Conservation (phyloP, 805 yeast species). For the Hanseniaspora thailandica region DNA sequence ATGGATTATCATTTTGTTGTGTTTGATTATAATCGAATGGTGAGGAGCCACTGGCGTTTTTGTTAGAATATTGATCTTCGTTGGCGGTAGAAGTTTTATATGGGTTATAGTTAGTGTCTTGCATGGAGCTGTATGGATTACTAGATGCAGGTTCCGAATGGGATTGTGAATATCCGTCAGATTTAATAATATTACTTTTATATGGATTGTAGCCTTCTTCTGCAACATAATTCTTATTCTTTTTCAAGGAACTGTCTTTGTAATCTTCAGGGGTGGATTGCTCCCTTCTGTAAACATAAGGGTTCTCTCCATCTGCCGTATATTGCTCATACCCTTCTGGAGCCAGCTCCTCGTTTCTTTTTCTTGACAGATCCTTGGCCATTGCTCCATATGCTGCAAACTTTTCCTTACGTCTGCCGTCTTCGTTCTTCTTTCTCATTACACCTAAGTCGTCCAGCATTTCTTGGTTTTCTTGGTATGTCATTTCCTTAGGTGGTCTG, state of each 20-base stretch:
- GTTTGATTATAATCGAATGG: not conserved
- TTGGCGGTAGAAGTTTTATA: not conserved
- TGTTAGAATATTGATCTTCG: not conserved
- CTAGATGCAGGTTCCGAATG: not conserved
- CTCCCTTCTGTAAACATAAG: slow-evolving; percentile 15
- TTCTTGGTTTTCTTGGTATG: slow-evolving; percentile 33
- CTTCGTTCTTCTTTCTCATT: slow-evolving; percentile 28
- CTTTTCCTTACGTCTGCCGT: slow-evolving; percentile 29
- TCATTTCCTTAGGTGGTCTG: slow-evolving; percentile 40
- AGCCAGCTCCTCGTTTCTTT: slow-evolving; percentile 29
- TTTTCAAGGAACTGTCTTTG: not conserved
- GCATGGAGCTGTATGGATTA: slow-evolving; percentile 4
- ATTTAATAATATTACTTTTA: not conserved
- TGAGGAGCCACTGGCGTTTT: not conserved
- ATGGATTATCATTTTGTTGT: not conserved
- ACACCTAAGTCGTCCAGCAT: slow-evolving; percentile 35
- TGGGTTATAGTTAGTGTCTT: slow-evolving; percentile 5
- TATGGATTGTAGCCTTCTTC: slow-evolving; percentile 3
- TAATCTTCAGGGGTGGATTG: slow-evolving; percentile 17
- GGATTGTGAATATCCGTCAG: not conserved
- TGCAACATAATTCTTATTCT: not conserved
- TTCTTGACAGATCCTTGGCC: slow-evolving; percentile 32
- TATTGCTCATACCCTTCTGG: slow-evolving; percentile 32
- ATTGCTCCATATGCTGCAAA: slow-evolving; percentile 39
- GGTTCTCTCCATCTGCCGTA: slow-evolving; percentile 20